phyloP scores from a whole-genome alignment of 2,329 filamentous ascomycete species.

The Capronia coronata region DNA sequence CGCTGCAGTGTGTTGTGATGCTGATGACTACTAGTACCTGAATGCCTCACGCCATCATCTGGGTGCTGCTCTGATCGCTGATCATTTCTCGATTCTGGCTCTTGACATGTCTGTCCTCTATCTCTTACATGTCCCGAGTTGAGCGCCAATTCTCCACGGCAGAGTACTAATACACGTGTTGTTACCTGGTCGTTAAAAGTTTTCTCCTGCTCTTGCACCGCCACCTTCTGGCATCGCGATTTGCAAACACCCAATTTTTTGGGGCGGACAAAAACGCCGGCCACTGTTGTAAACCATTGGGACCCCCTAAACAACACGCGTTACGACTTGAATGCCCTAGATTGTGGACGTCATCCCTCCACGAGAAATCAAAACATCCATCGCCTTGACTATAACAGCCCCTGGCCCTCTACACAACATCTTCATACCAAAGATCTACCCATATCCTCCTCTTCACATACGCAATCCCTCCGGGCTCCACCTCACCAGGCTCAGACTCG shows the following conservation, averaged over 20 bases:
- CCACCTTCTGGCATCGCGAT: neutral
- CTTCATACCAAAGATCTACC: neutral
- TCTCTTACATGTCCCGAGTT: neutral
- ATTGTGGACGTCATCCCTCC: no score
- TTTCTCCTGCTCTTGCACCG: neutral
- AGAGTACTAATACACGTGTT: no score
- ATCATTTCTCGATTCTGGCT: constrained; percentile 13
- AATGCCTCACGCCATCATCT: neutral
- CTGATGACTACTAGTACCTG: neutral
- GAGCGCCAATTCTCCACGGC: neutral
- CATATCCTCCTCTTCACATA: neutral
- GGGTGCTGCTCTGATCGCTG: neutral
- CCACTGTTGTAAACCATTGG: neutral
- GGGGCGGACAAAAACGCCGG: neutral
- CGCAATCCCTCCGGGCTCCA: neutral
- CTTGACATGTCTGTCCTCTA: neutral
- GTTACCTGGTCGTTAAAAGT: neutral
- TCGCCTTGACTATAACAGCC: neutral
- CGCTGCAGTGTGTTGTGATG: no score
- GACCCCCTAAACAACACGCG: neutral
- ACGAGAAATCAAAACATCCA: no score
- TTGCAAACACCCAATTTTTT: neutral
- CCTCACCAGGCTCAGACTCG: neutral
- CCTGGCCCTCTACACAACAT: neutral
- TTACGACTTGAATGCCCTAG: no score